These are phyloP conservation scores for Craterostigma plantagineum DNA, from an alignment of 257 asterid species.

Conservation along the genomic window DNA sequence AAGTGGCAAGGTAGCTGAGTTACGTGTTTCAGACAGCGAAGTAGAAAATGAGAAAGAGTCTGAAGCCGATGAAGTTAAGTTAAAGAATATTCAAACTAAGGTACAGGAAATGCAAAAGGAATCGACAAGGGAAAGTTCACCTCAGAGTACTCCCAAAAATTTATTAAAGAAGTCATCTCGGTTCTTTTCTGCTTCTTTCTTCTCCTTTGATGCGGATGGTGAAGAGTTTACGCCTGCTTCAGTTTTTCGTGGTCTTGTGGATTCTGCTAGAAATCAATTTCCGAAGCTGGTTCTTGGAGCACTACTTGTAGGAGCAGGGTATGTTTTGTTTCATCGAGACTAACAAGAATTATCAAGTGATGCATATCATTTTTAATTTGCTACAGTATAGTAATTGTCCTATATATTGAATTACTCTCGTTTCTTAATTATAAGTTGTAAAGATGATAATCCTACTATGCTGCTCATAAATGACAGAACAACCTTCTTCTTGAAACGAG, in stretches of 20 bases:
- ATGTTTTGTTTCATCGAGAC: slow-evolving; percentile 12
- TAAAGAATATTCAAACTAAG: slow-evolving; percentile 41
- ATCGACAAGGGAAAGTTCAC: slow-evolving; percentile 45
- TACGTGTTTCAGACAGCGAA: slow-evolving; percentile 30
- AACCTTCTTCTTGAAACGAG: slow-evolving; percentile 41
- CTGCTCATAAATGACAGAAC: slow-evolving; percentile 24
- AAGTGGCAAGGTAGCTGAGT: slow-evolving; percentile 24
- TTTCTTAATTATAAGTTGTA: no score
- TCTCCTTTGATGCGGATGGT: slow-evolving; percentile 60
- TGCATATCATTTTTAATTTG: no score
- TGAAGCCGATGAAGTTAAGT: slow-evolving; percentile 54
- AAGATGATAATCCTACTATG: slow-evolving; percentile 2
- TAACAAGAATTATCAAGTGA: no score
- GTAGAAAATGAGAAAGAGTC: slow-evolving; percentile 31
- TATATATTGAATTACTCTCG: no score
- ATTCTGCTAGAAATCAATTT: slow-evolving; percentile 52
- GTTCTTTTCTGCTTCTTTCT: slow-evolving; percentile 91
- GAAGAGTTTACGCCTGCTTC: slow-evolving; percentile 77
- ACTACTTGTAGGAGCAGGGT: slow-evolving; percentile 88
- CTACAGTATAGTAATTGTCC: no score
- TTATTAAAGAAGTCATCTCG: slow-evolving; percentile 86
- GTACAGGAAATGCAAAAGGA: slow-evolving; percentile 72
- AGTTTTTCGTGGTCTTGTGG: slow-evolving; percentile 48
- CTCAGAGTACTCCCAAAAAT: slow-evolving; percentile 60
- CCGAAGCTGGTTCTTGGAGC: slow-evolving; percentile 67